Conservation (phyloP, 805 yeast species). For the Candida multigemmis region DNA sequence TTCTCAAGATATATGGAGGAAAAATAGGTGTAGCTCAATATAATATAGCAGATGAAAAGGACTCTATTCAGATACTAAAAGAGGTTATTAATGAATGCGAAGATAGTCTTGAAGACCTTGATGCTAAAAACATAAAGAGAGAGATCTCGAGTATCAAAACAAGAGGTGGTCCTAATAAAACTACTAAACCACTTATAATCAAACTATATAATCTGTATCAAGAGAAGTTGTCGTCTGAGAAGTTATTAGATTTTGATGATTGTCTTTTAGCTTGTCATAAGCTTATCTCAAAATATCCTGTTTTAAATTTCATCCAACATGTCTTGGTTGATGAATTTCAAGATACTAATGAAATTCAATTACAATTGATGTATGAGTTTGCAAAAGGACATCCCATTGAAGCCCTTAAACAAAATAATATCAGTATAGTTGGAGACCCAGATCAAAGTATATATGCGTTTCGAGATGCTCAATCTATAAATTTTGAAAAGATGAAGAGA, state of each 20-base stretch:
- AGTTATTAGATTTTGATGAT: slow-evolving; percentile 76
- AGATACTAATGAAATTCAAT: slow-evolving; percentile 77
- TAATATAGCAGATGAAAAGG: slow-evolving; percentile 60
- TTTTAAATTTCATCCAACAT: slow-evolving; percentile 47
- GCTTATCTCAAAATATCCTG: slow-evolving; percentile 38
- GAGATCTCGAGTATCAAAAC: slow-evolving; percentile 53
- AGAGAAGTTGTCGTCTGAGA: slow-evolving; percentile 26
- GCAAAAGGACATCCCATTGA: slow-evolving; percentile 26
- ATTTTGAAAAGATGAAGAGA: slow-evolving; percentile 49
- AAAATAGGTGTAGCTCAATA: slow-evolving; percentile 35
- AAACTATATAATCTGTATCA: slow-evolving; percentile 34
- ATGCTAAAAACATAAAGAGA: slow-evolving; percentile 28
- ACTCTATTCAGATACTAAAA: slow-evolving; percentile 38
- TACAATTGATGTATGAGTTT: slow-evolving; percentile 51
- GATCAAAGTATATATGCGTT: slow-evolving; percentile 93
- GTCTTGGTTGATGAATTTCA: slow-evolving; percentile 92
- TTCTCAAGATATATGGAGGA: slow-evolving; percentile 48
- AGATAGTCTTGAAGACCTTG: slow-evolving; percentile 23
- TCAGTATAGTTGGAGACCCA: slow-evolving; percentile 93
- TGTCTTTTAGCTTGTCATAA: slow-evolving; percentile 48
- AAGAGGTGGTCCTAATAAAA: slow-evolving; percentile 36
- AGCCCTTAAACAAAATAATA: slow-evolving; percentile 30
- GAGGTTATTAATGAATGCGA: slow-evolving; percentile 22
- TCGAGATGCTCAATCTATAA: slow-evolving; percentile 66
- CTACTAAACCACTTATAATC: slow-evolving; percentile 1